Base-by-base conservation (phyloP, 2,329 filamentous ascomycete genomes). In the Calonectria crousiana region DNA sequence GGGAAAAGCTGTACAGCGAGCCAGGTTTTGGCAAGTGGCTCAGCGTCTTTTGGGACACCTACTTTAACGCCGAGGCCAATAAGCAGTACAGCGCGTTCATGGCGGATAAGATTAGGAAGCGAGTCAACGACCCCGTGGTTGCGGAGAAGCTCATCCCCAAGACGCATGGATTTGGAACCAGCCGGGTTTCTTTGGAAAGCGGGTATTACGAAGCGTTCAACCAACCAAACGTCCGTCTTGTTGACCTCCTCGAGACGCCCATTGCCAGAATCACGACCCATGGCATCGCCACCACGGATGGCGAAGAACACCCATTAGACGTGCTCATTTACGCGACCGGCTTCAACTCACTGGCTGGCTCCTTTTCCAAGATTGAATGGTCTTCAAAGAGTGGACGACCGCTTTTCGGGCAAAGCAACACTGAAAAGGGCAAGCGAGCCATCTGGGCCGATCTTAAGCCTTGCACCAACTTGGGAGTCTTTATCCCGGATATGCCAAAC, bases 161-260 rank as follows among this genome's bases (percentile, higher is more conserved):
- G 18, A 66, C 69, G 0, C 76, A 78, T 18, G 77, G 77, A 0
- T 78, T 74, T 4, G 75, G 77, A 0, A 75, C 73, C 8, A 69
- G 75, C 6, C 67, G 76, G 10, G 68, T 78, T 5, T 77, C 77
- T 0, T 49, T 78, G 14, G 77, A 78, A 32, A 78, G 77, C 2
- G 76, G 77, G 1, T 78, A 78, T 9, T 78, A 72, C 47, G 77
- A 78, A n/a, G 76, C 75, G 2, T 78, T 69, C 18, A 78, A 78
- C 9, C 52, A 78, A 20, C 10, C 51, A 5, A 74, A 78, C 34
- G 77, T 78, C 4, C 74, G 73, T 20, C 74, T 78, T 0, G 67
- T 78, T 2, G 75, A 78, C 16, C 20, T 78, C 0, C 52, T 73
- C 14, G 73, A 78, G 11, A 69, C 71, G 0, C 75, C 77, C 0